Base-by-base conservation (phyloP, 1,284 basidiomycete genomes). In the Bjerkandera adusta region DNA sequence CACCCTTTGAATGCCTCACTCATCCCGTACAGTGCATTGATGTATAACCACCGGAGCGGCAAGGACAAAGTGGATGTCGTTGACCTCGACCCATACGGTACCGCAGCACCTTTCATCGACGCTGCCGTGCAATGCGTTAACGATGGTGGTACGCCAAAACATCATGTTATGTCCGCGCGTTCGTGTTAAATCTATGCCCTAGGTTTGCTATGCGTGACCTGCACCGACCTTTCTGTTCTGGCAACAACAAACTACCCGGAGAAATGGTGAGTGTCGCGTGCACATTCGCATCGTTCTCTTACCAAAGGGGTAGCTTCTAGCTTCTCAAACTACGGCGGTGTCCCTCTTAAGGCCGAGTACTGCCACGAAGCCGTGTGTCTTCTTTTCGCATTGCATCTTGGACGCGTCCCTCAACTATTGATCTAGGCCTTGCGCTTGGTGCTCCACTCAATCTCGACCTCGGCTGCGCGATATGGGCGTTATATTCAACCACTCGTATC, bases 31-130 rank as follows among this genome's bases (percentile, higher is more conserved):
- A 95, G 92, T 60, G 76, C 89, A 1, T 70, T 97, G 47, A 94
- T 98, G 91, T 98, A 98, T 66, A 77, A 77, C 40, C 93, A 97
- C 64, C 85, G 94, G 33, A 71, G 77, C 43, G 82, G 82, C 33
- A 74, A 74, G 33, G 71, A 78, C 10, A 83, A 87, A 4, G 95
- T 97, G 29, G 94, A 99, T 55, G 91, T 94, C 25, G 85, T 99
- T 16, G 97, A 99, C 64, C 76, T 99, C 13, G 96, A 99, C 63
- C 97, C 97, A 0, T 99, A 99, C 62, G 97, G 97, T 0, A 96
- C 93, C 4, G 97, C 97, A 1, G 89, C 93, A 3, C 94, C 95
- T 1, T 99, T 99, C 66, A 84, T 99, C 25, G 97, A 99, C 59
- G 87, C 86, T n/a, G 93, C 96, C 0, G 85, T 99, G n/a, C 93